phyloP scores from a whole-genome alignment of 1,284 basidiomycete species.

The Leccinum solheimii region DNA sequence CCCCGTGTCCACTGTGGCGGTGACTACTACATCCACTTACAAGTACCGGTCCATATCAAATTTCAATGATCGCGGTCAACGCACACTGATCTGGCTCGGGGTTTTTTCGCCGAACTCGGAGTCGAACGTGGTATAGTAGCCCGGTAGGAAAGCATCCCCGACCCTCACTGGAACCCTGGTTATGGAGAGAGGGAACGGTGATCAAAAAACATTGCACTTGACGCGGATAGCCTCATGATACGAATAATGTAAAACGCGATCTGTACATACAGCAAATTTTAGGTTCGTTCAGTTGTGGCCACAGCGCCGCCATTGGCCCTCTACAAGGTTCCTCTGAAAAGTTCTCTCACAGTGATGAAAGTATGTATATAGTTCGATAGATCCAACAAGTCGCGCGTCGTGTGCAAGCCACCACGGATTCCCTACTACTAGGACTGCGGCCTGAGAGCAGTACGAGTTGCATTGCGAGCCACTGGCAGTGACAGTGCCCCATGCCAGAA shows the following conservation, averaged over 20 bases:
- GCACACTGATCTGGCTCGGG: not conserved
- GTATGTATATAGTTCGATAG: not conserved
- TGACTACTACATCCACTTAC: not conserved
- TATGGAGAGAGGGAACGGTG: too few species aligned
- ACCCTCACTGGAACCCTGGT: too few species aligned
- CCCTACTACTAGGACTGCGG: not conserved
- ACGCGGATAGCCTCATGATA: not conserved
- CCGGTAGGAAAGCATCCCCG: too few species aligned
- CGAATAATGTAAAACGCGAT: not conserved
- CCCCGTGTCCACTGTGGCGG: not conserved
- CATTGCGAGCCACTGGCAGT: not conserved
- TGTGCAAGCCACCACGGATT: not conserved
- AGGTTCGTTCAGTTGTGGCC: not conserved
- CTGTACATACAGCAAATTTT: not conserved
- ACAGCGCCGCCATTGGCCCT: not conserved
- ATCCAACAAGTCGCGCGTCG: not conserved
- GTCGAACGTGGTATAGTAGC: not conserved
- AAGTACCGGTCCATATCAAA: not conserved
- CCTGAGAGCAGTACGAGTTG: not conserved
- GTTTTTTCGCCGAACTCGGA: not conserved
- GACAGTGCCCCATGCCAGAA: not conserved
- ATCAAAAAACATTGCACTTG: not conserved
- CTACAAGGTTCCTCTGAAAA: not conserved
- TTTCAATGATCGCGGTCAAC: not conserved
- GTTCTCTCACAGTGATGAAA: not conserved